These are phyloP conservation scores for Globisporangium barbulae DNA, from an alignment of 352 stramenopile species.

Conservation along the genomic window DNA sequence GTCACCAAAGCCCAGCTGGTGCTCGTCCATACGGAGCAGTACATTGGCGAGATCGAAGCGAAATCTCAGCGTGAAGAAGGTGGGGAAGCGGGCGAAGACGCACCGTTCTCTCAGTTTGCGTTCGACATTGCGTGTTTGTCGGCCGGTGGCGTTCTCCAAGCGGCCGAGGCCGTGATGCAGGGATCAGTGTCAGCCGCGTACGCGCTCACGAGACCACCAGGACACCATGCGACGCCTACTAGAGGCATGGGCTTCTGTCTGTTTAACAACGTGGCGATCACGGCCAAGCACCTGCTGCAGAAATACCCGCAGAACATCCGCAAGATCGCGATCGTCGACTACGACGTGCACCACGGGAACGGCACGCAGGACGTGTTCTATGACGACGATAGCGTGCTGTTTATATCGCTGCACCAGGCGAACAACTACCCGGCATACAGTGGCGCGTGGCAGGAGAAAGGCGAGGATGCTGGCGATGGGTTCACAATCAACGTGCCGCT, in stretches of 20 bases:
- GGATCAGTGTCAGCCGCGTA: conserved; percentile 28
- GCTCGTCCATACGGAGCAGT: conserved; percentile 51
- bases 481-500: conserved; percentile 87
- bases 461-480: conserved; percentile 30
- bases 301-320: conserved; percentile 39
- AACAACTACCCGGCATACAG: conserved; percentile 49
- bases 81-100: conserved; percentile 68
- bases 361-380: conserved; percentile 55
- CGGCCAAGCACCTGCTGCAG: conserved; percentile 88
- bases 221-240: conserved; percentile 51
- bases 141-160: conserved; percentile 79
- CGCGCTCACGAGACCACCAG: conserved; percentile 77
- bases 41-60: conserved; percentile 49
- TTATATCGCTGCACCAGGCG: conserved; percentile 55
- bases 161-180: conserved; percentile 52
- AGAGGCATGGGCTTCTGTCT: conserved; percentile 90
- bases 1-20: conserved; percentile 48
- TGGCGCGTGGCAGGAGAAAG: conserved; percentile 41
- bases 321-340: conserved; percentile 65
- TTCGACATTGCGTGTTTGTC: conserved; percentile 78
- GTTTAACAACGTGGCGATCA: conserved; percentile 95
- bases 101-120: conserved; percentile 64
- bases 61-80: conserved; percentile 54
- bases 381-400: conserved; percentile 33
- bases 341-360: conserved; percentile 88